phyloP scores from a whole-genome alignment of 1,139 yeast genomes.

The Saccharomyces hybrid region DNA sequence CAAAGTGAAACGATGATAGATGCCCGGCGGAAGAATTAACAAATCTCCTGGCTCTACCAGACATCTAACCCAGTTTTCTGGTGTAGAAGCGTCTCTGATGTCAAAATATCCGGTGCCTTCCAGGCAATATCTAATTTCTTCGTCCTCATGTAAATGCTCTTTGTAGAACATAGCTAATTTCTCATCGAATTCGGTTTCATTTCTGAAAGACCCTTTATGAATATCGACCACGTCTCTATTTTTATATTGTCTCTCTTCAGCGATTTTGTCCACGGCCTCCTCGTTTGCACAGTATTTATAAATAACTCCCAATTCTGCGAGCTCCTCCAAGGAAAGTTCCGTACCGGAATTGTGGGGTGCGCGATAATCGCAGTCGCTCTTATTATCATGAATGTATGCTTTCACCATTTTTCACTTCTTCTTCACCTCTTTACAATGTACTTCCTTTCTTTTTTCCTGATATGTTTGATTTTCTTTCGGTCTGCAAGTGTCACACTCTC shows the following conservation, averaged over 20 bases:
- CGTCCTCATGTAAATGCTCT: slow-evolving; percentile 95
- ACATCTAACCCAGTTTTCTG: slow-evolving; percentile 73
- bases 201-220: slow-evolving; percentile 55
- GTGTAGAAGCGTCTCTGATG: slow-evolving; percentile 53
- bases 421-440: background rate
- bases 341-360: slow-evolving; percentile 68
- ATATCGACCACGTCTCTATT: slow-evolving; percentile 70
- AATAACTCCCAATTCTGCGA: slow-evolving; percentile 61
- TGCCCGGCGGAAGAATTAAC: slow-evolving; percentile 79
- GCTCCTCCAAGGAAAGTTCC: slow-evolving; percentile 42
- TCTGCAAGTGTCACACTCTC: no score
- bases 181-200: slow-evolving; percentile 48
- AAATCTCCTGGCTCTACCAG: slow-evolving; percentile 60
- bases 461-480: no score
- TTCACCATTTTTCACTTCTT: slow-evolving; percentile 24
- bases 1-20: slow-evolving; percentile 85
- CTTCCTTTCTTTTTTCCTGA: background rate
- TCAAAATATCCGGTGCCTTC: slow-evolving; percentile 94
- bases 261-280: slow-evolving; percentile 59
- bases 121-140: slow-evolving; percentile 82
- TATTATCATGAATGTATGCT: slow-evolving; percentile 69
- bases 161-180: slow-evolving; percentile 68
- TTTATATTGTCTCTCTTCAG: slow-evolving; percentile 62
- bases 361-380: slow-evolving; percentile 59
- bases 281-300: slow-evolving; percentile 48